phyloP scores from a whole-genome alignment of 2,329 filamentous ascomycete species.

The Peltaster fructicola region DNA sequence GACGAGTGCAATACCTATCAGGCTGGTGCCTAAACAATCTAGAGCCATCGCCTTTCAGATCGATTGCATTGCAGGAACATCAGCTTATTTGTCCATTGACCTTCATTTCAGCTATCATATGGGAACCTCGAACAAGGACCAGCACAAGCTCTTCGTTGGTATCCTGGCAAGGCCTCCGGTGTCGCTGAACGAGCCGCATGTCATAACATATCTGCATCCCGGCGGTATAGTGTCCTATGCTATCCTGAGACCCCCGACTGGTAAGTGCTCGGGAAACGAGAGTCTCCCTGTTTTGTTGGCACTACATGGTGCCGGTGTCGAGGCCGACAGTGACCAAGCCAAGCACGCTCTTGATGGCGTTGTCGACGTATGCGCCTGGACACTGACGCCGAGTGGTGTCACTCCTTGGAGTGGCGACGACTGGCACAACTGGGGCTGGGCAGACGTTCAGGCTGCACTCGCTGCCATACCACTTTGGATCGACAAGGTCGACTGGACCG shows the following conservation, averaged over 20 bases:
- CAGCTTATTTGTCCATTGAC: neutral
- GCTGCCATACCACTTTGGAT: constrained; percentile 34
- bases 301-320: constrained; percentile 40
- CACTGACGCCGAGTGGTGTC: constrained; percentile 37
- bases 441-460: constrained; percentile 37
- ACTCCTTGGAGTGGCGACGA: constrained; percentile 44
- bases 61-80: constrained; percentile 7
- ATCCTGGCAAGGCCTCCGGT: neutral
- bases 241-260: constrained; percentile 36
- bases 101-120: constrained; percentile 8
- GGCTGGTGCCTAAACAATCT: constrained; percentile 23
- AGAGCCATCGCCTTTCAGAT: constrained; percentile 23
- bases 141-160: neutral
- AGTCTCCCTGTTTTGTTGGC: constrained; percentile 31
- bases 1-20: constrained; percentile 4
- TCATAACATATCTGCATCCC: constrained; percentile 37
- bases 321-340: constrained; percentile 31
- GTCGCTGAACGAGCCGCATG: constrained; percentile 27
- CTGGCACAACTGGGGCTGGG: constrained; percentile 42
- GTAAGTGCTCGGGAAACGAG: constrained; percentile 20
- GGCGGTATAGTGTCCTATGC: constrained; percentile 38
- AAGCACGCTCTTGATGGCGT: constrained; percentile 31
- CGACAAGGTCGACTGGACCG: constrained; percentile 28
- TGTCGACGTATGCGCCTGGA: constrained; percentile 36
- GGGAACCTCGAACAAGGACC: constrained; percentile 3